Evolutionary conservation across 352 stramenopile species (phyloP), one percentile per base, ranked within the genome.

Genomic region (Aphanomyces invadans): DNA sequence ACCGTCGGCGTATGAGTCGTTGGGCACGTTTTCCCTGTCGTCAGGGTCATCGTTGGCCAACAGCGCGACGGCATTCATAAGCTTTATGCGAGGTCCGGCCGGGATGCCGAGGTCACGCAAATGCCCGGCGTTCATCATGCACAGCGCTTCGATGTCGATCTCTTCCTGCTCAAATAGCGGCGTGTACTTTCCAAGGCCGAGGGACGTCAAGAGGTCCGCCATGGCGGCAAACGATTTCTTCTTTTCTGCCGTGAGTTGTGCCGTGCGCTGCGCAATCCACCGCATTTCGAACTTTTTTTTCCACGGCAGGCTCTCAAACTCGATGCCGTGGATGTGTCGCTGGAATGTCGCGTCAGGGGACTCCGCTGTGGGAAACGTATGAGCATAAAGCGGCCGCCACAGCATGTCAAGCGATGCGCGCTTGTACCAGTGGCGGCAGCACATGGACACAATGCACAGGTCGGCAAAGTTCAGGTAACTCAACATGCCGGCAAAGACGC

Each of bases 201-300:
- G 73, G 42, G 83, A 94, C 31, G 81, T 68, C 5, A 94, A 55
- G 38, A 94, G 68, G 71, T 79, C 90, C 25, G 77, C 87, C 86
- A 94, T 94, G 38, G 92, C 83, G 53, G 86, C 45, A 57, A 94
- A 94, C 70, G 83, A 92, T 73, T 94, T 94, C 73, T 94, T 92
- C 74, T 90, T 92, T 68, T 91, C 86, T 0, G 83, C 86, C 26
- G 86, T 83, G 36, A 88, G 89, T 48, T 82, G 80, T 19, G 86
- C 82, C 2, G 86, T 83, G 76, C 79, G 89, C 48, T 82, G 81
- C 19, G 86, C 79, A 1, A 82, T 86, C 82, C 80, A 92, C 55
- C 86, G 86, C 52, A 94, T 85, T 2, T 80, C 75, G 53, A 87
- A 94, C 65, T 91, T 92, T 59, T 91, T 85, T 70, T 94, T 81